Conservation (phyloP, 1,284 basidiomycete species). For the Vanrija pseudolonga region DNA sequence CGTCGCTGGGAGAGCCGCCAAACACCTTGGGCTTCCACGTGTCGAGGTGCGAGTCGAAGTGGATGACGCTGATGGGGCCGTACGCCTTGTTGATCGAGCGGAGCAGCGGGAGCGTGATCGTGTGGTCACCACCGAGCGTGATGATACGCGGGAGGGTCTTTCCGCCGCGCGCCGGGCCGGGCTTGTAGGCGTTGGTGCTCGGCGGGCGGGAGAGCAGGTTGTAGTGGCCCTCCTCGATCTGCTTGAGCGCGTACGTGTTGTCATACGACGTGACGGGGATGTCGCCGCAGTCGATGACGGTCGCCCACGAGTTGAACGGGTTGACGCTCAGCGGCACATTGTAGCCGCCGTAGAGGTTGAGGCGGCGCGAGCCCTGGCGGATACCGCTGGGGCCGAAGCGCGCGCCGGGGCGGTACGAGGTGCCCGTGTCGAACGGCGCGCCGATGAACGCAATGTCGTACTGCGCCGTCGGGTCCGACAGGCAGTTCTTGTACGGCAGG, state of each 20-base stretch:
- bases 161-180: constrained; percentile 10
- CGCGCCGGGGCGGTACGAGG: constrained; percentile 53
- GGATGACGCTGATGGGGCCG: constrained; percentile 30
- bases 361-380: constrained; percentile 47
- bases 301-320: constrained; percentile 30
- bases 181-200: background rate
- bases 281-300: constrained; percentile 37
- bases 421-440: constrained; percentile 65
- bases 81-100: constrained; percentile 42
- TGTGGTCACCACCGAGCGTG: constrained; percentile 47
- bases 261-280: constrained; percentile 41
- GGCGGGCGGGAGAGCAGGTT: background rate
- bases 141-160: constrained; percentile 39
- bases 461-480: constrained; percentile 42
- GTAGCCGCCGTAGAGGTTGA: constrained; percentile 28
- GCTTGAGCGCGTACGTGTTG: constrained; percentile 2
- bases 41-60: constrained; percentile 48
- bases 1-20: constrained; percentile 24
- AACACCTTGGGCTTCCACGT: constrained; percentile 33
- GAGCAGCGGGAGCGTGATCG: constrained; percentile 51
- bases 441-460: constrained; percentile 58
- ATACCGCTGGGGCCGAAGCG: constrained; percentile 78
- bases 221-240: constrained; percentile 8
- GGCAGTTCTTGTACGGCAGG: constrained; percentile 36
- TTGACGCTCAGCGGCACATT: constrained; percentile 33